Evolutionary conservation across 2,329 filamentous ascomycete species (phyloP).

Genomic region (Penicillium psychrosexuale): DNA sequence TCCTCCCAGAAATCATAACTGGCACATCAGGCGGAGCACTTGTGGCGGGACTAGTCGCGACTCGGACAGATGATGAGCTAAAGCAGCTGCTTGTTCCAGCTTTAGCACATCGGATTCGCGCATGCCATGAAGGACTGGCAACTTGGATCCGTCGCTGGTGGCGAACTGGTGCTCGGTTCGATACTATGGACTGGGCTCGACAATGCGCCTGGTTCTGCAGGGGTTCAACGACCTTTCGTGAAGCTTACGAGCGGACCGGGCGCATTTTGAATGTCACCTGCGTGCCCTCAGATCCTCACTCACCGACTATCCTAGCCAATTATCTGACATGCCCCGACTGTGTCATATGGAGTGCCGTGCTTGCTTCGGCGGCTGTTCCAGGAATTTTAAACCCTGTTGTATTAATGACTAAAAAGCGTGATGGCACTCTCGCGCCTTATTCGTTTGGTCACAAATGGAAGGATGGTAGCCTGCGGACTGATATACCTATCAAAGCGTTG

Average conservation of each 20-base stretch:
- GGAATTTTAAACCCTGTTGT: conserved; percentile 95
- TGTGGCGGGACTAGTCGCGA: conserved; percentile 81
- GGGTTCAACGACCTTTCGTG: conserved; percentile 88
- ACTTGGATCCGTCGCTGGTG: conserved; percentile 85
- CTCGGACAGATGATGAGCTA: conserved; percentile 86
- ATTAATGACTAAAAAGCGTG: conserved; percentile 78
- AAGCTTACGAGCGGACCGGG: conserved; percentile 90
- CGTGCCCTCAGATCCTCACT: conserved; percentile 92
- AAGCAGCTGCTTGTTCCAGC: conserved; percentile 81
- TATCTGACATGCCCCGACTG: conserved; percentile 94
- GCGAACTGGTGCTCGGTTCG: conserved; percentile 88
- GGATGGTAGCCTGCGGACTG: conserved; percentile 87
- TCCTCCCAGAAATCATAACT: conserved; percentile 90
- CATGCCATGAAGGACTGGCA: conserved; percentile 72
- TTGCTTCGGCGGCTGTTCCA: conserved; percentile 92
- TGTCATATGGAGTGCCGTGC: conserved; percentile 94
- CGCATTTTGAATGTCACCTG: conserved; percentile 94
- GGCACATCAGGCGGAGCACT: conserved; percentile 93
- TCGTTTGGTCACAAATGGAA: conserved; percentile 99
- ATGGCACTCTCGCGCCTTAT: conserved; percentile 79
- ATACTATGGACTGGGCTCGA: conserved; percentile 85
- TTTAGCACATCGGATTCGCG: conserved; percentile 77
- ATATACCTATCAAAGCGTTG: conserved; percentile 89
- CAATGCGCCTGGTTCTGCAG: conserved; percentile 85
- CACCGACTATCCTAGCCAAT: conserved; percentile 86